phyloP scores from a whole-genome alignment of 352 stramenopile species.

The Nothophytophthora sp. region DNA sequence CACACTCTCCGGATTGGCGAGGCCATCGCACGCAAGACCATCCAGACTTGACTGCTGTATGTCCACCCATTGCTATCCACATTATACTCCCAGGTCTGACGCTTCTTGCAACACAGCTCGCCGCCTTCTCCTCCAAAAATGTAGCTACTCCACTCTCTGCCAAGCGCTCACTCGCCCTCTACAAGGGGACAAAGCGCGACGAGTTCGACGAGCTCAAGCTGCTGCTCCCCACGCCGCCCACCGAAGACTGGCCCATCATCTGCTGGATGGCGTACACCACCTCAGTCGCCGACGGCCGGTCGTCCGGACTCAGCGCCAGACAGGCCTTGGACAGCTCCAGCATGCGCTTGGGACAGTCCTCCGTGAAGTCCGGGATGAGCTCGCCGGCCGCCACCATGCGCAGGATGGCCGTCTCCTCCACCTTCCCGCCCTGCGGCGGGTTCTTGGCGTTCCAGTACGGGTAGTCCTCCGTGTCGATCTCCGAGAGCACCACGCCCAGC shows the following conservation, averaged over 20 bases:
- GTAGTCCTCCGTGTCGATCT: slow-evolving; percentile 64
- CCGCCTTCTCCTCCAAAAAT: slow-evolving; percentile 14
- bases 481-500: slow-evolving; percentile 47
- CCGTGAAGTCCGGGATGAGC: slow-evolving; percentile 54
- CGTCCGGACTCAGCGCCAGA: slow-evolving; percentile 49
- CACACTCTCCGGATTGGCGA: too few relatives aligned
- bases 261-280: slow-evolving; percentile 64
- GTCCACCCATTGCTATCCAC: slow-evolving; percentile 24
- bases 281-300: slow-evolving; percentile 59
- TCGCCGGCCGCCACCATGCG: slow-evolving; percentile 63
- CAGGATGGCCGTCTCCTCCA: slow-evolving; percentile 57
- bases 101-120: neutral
- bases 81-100: slow-evolving; percentile 13
- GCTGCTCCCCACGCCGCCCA: slow-evolving; percentile 7
- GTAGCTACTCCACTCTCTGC: slow-evolving; percentile 6
- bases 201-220: slow-evolving; percentile 21
- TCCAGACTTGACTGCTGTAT: too few relatives aligned
- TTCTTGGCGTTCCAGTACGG: slow-evolving; percentile 67
- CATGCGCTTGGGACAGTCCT: slow-evolving; percentile 44
- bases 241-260: slow-evolving; percentile 26
- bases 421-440: slow-evolving; percentile 38
- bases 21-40: too few relatives aligned
- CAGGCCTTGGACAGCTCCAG: slow-evolving; percentile 52
- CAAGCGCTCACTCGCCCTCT: too few relatives aligned
- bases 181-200: slow-evolving; percentile 21